Evolutionary conservation across 129 eudicot genomes (phyloP), one percentile per base, ranked within the genome.

Genomic region (Saussurea involucrata): DNA sequence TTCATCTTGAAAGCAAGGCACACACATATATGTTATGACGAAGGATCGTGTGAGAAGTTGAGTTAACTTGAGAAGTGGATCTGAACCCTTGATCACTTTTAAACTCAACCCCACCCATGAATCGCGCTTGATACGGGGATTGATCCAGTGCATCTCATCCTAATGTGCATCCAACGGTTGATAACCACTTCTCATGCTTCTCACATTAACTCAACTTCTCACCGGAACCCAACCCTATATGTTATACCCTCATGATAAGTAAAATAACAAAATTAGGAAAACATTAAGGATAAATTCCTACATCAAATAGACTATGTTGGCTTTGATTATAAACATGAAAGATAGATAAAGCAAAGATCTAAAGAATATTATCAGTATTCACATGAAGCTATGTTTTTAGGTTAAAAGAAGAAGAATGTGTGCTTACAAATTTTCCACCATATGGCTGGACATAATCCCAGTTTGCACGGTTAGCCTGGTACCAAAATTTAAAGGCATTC

Each of bases 351-450:
- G 8, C 61, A 53, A 17, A 53, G 21, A 2, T 53, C 22, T 53
- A 22, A 53, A 53, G 8, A 53, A 53, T 53, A 53, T n/a, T 53
- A 53, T 53, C 8, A 53, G 61, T 20, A 53, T 53, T 53, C 49
- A 53, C 3, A 53, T 53, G 21, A 53, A 53, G 8, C 61, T 17
- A 53, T 53, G 61, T 53, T 53, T 40, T 53, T 24, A 36, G 25
- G 27, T 57, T 4, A 60, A 49, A 63, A 61, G 36, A 73, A 42
- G 31, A 20, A 29, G 68, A 76, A 66, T 6, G 33, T 44, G 58
- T 33, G 69, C 98, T 90, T 86, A 92, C 98, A 77, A 57, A 69
- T 85, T 88, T 90, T 18, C 98, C 98, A 77, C 84, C 84, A 76
- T 83, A 90, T 24, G 89, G 84, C 72, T 65, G 63, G 53, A 63